Evolutionary conservation across 148 eudicot genomes (phyloP).

Genomic region (Amaranthus cruentus): DNA sequence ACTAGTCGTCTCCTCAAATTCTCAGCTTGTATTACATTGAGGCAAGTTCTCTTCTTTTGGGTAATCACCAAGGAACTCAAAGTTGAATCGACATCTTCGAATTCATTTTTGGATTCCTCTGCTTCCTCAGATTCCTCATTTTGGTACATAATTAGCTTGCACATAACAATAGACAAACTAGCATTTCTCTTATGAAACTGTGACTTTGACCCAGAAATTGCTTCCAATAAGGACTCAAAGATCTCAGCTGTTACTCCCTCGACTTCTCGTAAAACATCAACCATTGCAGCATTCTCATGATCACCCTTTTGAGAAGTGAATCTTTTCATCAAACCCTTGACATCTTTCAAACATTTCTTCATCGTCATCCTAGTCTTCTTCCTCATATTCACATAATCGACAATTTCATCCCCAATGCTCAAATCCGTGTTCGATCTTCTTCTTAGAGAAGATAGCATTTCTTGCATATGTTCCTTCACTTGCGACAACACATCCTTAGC

Average conservation of each 20-base stretch:
- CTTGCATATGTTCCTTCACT: conserved; percentile 29
- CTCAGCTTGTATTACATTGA: conserved; percentile 21
- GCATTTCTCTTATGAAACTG: conserved; percentile 18
- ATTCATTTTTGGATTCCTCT: conserved; percentile 16
- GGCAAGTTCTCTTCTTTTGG: conserved; percentile 25
- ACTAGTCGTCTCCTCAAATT: conserved; percentile 24
- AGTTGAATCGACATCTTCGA: conserved; percentile 27
- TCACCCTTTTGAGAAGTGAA: not conserved
- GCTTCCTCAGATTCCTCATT: conserved; percentile 12
- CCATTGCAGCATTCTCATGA: conserved; percentile 8
- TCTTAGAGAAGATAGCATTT: conserved; percentile 29
- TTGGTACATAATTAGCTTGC: conserved; percentile 22
- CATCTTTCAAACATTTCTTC: conserved; percentile 27
- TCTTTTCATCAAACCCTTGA: conserved; percentile 22
- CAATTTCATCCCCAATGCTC: conserved; percentile 22
- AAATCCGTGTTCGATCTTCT: conserved; percentile 27
- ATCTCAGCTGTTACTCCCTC: conserved; percentile 23
- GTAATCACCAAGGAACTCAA: conserved; percentile 19
- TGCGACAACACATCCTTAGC: conserved; percentile 34
- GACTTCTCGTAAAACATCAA: conserved; percentile 22
- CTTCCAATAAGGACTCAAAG: conserved; percentile 26
- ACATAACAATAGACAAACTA: conserved; percentile 21
- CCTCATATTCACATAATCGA: conserved; percentile 29
- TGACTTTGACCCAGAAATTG: conserved; percentile 22
- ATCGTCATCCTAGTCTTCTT: conserved; percentile 24